Percentiles rank a stretch among this genome's conserved stretches.
phyloP scores from a whole-genome alignment of 2,329 filamentous ascomycete genomes.

The Thielaviopsis ethacetica region DNA sequence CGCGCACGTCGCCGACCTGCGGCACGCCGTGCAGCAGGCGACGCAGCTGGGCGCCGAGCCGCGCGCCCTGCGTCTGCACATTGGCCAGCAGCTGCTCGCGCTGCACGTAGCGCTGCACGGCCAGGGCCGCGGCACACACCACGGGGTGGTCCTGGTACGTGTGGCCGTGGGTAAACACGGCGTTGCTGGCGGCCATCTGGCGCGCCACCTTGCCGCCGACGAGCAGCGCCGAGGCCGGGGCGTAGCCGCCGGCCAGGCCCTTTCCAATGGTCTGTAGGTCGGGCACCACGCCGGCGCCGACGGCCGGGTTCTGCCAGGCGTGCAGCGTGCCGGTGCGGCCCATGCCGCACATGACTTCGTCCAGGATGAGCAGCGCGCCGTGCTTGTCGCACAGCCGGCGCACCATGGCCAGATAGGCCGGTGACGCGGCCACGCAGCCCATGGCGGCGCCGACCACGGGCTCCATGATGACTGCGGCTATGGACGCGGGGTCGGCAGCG shows the following conservation, averaged over 20 bases:
- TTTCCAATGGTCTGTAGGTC: slow-evolving; percentile 54
- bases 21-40: slow-evolving; percentile 25
- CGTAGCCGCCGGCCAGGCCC: slow-evolving; percentile 47
- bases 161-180: slow-evolving; percentile 36
- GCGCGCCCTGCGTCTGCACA: slow-evolving; percentile 34
- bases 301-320: slow-evolving; percentile 36
- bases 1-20: slow-evolving; percentile 44
- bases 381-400: slow-evolving; percentile 51
- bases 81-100: slow-evolving; percentile 42
- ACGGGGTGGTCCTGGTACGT: slow-evolving; percentile 46
- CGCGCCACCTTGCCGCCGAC: slow-evolving; percentile 34
- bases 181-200: slow-evolving; percentile 17
- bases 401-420: slow-evolving; percentile 55
- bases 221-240: slow-evolving; percentile 43
- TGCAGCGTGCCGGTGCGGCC: slow-evolving; percentile 43
- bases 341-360: slow-evolving; percentile 61
- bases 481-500: slow-evolving; percentile 43
- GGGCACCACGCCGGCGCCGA: slow-evolving; percentile 31
- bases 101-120: slow-evolving; percentile 42
- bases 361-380: slow-evolving; percentile 59
- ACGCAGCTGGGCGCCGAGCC: slow-evolving; percentile 28
- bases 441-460: slow-evolving; percentile 54
- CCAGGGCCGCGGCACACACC: slow-evolving; percentile 43
- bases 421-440: slow-evolving; percentile 49
- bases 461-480: slow-evolving; percentile 59